These are phyloP conservation scores for Polyporus tsugae DNA, from an alignment of 1,284 basidiomycete species.

Conservation along the genomic window DNA sequence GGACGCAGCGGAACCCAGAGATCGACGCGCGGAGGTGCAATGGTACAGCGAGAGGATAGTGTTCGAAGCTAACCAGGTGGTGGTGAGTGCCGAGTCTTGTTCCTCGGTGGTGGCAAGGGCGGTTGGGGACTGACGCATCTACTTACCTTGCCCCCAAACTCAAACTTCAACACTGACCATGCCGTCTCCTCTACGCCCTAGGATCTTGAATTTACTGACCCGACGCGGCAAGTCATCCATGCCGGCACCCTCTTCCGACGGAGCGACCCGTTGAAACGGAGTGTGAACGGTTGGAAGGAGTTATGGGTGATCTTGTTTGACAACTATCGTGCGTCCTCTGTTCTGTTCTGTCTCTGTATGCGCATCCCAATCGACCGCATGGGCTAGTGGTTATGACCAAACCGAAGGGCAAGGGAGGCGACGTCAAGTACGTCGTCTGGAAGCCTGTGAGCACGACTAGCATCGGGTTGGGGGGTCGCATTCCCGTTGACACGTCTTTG, in stretches of 20 bases:
- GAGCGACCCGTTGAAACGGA: constrained; percentile 61
- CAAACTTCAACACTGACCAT: not conserved
- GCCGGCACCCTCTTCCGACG: constrained; percentile 27
- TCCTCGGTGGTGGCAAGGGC: not conserved
- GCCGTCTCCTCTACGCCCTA: not conserved
- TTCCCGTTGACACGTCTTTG: constrained; percentile 10
- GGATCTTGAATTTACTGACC: constrained; percentile 27
- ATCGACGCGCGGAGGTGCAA: constrained; percentile 14
- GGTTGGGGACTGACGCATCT: not conserved
- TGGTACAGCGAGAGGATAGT: constrained; percentile 27
- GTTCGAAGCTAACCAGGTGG: constrained; percentile 22
- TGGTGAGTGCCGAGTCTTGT: constrained; percentile 15
- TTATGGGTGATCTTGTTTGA: constrained; percentile 91
- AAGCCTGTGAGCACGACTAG: constrained; percentile 63
- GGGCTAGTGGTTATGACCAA: constrained; percentile 87
- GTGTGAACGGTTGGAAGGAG: constrained; percentile 76
- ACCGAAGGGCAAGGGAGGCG: constrained; percentile 73
- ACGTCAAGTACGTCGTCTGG: constrained; percentile 81
- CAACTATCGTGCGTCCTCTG: constrained; percentile 78
- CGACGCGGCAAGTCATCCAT: constrained; percentile 25
- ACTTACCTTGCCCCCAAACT: not conserved
- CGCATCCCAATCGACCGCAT: not conserved
- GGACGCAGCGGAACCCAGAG: not conserved
- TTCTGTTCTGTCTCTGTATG: not conserved
- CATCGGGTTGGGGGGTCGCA: constrained; percentile 1